Evolutionary conservation across 2,329 filamentous ascomycete species (phyloP).

Genomic region (Paraphoma chrysanthemicola): DNA sequence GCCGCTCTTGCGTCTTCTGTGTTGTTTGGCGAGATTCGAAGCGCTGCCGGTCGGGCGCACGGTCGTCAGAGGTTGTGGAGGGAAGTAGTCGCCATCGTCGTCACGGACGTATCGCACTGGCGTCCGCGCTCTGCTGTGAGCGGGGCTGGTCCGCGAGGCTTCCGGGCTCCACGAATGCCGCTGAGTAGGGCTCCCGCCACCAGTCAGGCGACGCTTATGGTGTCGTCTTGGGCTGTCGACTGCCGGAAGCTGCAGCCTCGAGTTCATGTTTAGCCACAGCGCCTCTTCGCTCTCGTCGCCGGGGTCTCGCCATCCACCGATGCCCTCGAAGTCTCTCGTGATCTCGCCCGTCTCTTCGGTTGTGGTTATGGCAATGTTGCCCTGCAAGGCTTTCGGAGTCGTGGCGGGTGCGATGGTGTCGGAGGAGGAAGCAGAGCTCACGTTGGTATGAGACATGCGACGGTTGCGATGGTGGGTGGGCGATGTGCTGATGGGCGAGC

Average conservation of each 20-base stretch:
- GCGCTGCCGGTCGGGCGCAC: slow-evolving; percentile 25
- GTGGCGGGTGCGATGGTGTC: slow-evolving; percentile 21
- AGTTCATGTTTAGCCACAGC: slow-evolving; percentile 54
- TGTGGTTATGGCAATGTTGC: slow-evolving; percentile 43
- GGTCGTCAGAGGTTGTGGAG: slow-evolving; percentile 19
- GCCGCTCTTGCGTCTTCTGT: slow-evolving; percentile 34
- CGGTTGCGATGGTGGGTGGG: slow-evolving; percentile 32
- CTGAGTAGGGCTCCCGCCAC: slow-evolving; percentile 34
- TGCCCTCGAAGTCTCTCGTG: slow-evolving; percentile 52
- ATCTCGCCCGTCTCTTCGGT: slow-evolving; percentile 41
- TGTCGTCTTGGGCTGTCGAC: slow-evolving; percentile 38
- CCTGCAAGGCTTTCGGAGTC: slow-evolving; percentile 21
- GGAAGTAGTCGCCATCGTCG: slow-evolving; percentile 36
- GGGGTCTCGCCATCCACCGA: slow-evolving; percentile 50
- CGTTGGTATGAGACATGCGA: slow-evolving; percentile 22
- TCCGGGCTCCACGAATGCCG: slow-evolving; percentile 42
- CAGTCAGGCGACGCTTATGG: slow-evolving; percentile 37
- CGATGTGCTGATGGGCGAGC: slow-evolving; percentile 22
- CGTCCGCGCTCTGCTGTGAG: slow-evolving; percentile 45
- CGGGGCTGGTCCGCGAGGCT: slow-evolving; percentile 46
- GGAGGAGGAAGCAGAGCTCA: slow-evolving; percentile 30
- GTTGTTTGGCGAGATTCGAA: slow-evolving; percentile 28
- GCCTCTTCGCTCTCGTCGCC: slow-evolving; percentile 52
- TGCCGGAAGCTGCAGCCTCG: slow-evolving; percentile 48
- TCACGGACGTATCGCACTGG: slow-evolving; percentile 29